Evolutionary conservation across 2,329 filamentous ascomycete genomes (phyloP).

Genomic region (Diaporthe vexans): DNA sequence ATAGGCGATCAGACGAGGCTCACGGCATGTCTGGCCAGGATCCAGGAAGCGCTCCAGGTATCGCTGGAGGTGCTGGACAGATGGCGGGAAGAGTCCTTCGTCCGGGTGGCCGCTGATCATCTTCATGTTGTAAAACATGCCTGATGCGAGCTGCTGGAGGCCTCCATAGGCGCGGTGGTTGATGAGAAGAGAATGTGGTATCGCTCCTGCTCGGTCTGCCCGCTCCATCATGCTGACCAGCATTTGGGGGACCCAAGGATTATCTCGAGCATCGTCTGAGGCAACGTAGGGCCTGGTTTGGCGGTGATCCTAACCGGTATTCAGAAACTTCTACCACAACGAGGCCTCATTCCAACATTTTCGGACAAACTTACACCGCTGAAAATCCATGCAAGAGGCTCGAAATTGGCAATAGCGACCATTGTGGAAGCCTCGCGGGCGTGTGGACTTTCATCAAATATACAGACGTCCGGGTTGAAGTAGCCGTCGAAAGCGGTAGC

Average conservation of each 20-base stretch:
- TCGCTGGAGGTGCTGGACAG: constrained; percentile 40
- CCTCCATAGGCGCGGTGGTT: constrained; percentile 48
- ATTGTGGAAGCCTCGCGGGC: constrained; percentile 61
- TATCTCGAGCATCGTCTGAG: constrained; percentile 36
- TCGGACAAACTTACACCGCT: constrained; percentile 52
- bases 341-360: constrained; percentile 57
- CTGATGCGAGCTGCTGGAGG: constrained; percentile 57
- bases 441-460: constrained; percentile 79
- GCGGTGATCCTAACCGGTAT: constrained; percentile 39
- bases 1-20: constrained; percentile 54
- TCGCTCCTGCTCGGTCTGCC: constrained; percentile 43
- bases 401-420: constrained; percentile 59
- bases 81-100: constrained; percentile 40
- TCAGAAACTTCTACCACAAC: constrained; percentile 44
- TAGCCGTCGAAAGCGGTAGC: constrained; percentile 58
- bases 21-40: constrained; percentile 42
- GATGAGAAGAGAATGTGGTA: constrained; percentile 47
- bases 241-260: constrained; percentile 44
- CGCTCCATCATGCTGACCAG: constrained; percentile 48
- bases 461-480: constrained; percentile 81
- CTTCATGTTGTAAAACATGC: constrained; percentile 56
- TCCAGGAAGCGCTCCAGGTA: constrained; percentile 43
- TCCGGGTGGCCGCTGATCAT: constrained; percentile 53
- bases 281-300: constrained; percentile 51
- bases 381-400: constrained; percentile 59